Percentiles rank a stretch among this genome's conserved stretches.
Conservation (phyloP, 2,329 filamentous ascomycete species). For the Aureobasidium sp. region DNA sequence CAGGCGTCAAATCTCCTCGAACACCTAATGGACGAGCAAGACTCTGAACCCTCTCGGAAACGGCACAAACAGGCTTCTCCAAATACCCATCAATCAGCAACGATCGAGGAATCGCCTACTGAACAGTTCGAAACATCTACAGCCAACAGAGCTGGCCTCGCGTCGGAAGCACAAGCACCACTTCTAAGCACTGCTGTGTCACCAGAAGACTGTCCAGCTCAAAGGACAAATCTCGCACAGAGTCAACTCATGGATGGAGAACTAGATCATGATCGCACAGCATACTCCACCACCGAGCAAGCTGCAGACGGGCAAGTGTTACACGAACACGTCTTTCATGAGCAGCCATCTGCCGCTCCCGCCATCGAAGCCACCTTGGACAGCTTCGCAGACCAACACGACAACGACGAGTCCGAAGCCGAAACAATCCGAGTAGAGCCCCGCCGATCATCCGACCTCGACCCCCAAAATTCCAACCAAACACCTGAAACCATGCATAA, state of each 20-base stretch:
- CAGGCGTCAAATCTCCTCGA: not conserved
- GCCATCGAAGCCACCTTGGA: not conserved
- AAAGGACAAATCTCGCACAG: not conserved
- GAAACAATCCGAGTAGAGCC: not conserved
- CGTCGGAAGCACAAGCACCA: not conserved
- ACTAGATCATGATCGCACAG: not conserved
- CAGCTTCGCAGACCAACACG: not conserved
- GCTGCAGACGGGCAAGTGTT: not conserved
- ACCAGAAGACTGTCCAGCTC: too few relatives aligned
- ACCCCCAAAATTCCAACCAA: not conserved
- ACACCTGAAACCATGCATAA: not conserved
- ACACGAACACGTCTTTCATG: not conserved
- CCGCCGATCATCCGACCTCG: not conserved
- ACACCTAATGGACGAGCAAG: not conserved
- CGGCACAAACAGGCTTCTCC: not conserved
- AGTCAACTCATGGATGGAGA: not conserved
- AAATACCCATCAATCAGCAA: not conserved
- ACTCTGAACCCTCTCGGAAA: not conserved
- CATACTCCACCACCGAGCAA: not conserved
- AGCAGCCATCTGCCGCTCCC: not conserved
- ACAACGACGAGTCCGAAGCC: not conserved
- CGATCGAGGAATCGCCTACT: not conserved
- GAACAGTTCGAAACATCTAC: not conserved
- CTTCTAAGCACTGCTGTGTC: too few relatives aligned
- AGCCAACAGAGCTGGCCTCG: not conserved